Base-by-base conservation (phyloP, 169 alveolate species). In the Eimeria nieschulzi region DNA sequence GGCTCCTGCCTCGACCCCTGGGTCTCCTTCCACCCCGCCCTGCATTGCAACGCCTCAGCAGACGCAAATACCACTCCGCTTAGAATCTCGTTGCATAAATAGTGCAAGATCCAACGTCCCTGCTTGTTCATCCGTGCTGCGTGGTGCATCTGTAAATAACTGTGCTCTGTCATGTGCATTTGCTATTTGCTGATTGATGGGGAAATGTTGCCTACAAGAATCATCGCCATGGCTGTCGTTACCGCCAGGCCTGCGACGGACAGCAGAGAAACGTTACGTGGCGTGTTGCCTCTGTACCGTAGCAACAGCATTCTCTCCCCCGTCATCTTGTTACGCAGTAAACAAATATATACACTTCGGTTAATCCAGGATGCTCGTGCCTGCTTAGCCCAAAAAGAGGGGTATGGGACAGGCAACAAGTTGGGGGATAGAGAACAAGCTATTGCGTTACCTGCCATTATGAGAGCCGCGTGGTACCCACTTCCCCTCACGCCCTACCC, bases 1-100 rank as follows among this genome's bases (percentile, higher is more conserved):
- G 83, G 23, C 64, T 63, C 25, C 83, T 39, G 26, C 83, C 33
- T 33, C 83, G 61, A 33, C 83, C 83, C 51, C 83, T 39, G 66
- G 83, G 83, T 12, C 64, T 13, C 83, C 83, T 39, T 46, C 63
- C 83, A 46, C 83, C 83, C 61, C 83, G 61, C 83, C 83, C 83
- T 75, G 83, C 61, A 75, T 39, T 39, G n/a, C 23, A 51, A 59
- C n/a, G 68, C 68, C 46, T 25, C 80, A 71, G 0, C 1, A n/a
- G 55, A 71, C 55, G 55, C 80, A 71, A 33, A 33, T 33, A 33
- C 46, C 46, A 33, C 46, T 33, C 3, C 3, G 3, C 46, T 33
- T 0, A 33, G 46, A 3, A 33, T 33, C 46, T 0, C 46, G 46
- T 33, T 33, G 46, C 46, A 33, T 33, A 33, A 0, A 33, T 3